Conservation (phyloP, 202 grass and related monocot genomes). For the Carex sylvatica region DNA sequence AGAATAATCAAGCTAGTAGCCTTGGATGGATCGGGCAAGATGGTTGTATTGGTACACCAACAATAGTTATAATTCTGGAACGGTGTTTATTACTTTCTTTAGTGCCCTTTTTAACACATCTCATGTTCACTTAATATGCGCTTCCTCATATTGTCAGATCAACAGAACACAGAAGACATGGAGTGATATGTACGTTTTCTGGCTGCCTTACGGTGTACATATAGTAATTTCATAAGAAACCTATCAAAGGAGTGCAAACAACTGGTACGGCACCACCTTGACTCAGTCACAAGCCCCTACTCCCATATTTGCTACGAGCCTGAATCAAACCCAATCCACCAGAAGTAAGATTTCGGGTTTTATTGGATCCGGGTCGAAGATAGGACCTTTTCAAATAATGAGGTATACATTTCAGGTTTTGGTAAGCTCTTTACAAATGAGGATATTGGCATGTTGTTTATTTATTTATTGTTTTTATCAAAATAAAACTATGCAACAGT, state of each 20-base stretch:
- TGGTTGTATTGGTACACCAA: background rate
- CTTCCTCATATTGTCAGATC: slow-evolving; percentile 28
- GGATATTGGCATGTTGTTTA: too few relatives aligned
- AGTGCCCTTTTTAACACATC: background rate
- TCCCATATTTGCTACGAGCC: slow-evolving; percentile 84
- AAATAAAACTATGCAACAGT: too few relatives aligned
- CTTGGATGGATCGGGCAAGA: background rate
- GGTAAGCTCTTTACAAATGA: too few relatives aligned
- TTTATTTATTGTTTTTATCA: too few relatives aligned
- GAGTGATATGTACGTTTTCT: slow-evolving; percentile 92
- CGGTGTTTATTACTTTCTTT: background rate
- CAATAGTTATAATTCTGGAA: background rate
- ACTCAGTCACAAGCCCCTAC: slow-evolving; percentile 85
- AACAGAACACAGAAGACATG: slow-evolving; percentile 67
- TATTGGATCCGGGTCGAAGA: too few relatives aligned
- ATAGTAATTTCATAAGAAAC: slow-evolving; percentile 75
- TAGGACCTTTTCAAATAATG: too few relatives aligned
- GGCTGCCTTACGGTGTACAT: slow-evolving; percentile 69
- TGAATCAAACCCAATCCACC: slow-evolving; percentile 48
- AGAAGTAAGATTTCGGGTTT: background rate
- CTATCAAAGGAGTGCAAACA: slow-evolving; percentile 96
- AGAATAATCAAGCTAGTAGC: background rate
- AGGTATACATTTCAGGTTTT: too few relatives aligned
- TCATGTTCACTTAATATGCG: background rate
- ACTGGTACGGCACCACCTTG: slow-evolving; percentile 81